Conservation (phyloP, 306 rosid genomes). For the Ceratonia siliqua region DNA sequence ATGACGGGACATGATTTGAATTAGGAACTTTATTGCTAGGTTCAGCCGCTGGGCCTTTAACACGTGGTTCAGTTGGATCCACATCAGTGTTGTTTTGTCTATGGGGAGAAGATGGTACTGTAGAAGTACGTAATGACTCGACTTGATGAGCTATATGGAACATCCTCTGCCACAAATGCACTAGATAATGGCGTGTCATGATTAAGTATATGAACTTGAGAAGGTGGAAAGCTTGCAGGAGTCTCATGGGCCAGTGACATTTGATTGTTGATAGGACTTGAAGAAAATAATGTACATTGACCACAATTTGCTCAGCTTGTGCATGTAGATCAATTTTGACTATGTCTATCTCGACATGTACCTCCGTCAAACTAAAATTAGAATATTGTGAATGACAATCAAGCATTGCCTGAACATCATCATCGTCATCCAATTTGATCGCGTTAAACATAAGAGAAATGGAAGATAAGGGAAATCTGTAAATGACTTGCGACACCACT, state of each 20-base stretch:
- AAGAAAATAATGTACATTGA: background rate
- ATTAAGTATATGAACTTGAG: background rate
- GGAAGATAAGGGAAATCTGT: background rate
- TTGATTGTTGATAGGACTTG: background rate
- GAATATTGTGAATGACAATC: background rate
- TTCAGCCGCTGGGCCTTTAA: too few relatives aligned
- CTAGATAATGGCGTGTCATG: too few relatives aligned
- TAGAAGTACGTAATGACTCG: too few relatives aligned
- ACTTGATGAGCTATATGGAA: too few relatives aligned
- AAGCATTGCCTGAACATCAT: background rate
- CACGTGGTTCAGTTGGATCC: background rate
- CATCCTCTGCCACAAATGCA: too few relatives aligned
- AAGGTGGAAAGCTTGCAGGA: background rate
- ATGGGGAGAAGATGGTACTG: background rate
- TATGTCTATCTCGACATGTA: background rate
- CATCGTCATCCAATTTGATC: background rate
- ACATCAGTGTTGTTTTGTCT: background rate
- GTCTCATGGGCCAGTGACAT: background rate
- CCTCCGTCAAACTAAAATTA: background rate
- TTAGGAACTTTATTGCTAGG: background rate
- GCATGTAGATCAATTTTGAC: background rate
- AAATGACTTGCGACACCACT: background rate
- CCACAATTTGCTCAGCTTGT: background rate
- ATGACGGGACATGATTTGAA: background rate
- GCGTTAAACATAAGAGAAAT: background rate